phyloP scores from a whole-genome alignment of 257 asterid species.

The Penstemon newberryi region DNA sequence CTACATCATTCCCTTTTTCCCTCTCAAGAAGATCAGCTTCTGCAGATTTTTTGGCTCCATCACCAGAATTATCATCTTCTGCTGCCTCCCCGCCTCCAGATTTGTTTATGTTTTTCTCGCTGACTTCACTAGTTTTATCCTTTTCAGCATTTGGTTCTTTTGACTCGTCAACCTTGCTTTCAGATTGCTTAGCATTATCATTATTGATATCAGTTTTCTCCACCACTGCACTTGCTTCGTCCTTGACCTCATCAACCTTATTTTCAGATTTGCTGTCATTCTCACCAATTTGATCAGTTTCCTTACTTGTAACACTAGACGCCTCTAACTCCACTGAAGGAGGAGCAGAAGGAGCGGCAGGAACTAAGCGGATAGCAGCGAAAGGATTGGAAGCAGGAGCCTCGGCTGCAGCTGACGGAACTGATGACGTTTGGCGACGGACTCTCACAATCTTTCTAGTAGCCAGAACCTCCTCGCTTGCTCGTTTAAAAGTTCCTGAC shows the following conservation, averaged over 20 bases:
- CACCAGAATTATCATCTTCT: conserved; percentile 31
- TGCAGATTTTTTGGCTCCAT: conserved; percentile 34
- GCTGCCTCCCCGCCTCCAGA: conserved; percentile 35
- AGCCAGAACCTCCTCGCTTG: conserved; percentile 86
- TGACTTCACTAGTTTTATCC: conserved; percentile 26
- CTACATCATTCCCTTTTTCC: background rate
- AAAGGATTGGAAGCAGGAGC: conserved; percentile 71
- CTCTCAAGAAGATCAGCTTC: conserved; percentile 27
- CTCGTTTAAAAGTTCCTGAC: conserved; percentile 79
- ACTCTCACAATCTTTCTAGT: conserved; percentile 83
- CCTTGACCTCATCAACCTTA: conserved; percentile 36
- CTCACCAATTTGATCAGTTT: conserved; percentile 32
- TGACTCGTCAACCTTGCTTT: conserved; percentile 33
- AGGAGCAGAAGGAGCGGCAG: conserved; percentile 40
- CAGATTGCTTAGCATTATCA: conserved; percentile 29
- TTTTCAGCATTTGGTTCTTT: conserved; percentile 29
- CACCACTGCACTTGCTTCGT: conserved; percentile 27
- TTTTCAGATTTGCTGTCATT: conserved; percentile 35
- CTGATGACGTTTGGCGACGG: conserved; percentile 58
- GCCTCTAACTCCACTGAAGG: conserved; percentile 28
- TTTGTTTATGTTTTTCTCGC: conserved; percentile 19
- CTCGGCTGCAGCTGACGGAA: conserved; percentile 44
- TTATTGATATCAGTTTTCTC: conserved; percentile 33
- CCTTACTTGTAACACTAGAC: conserved; percentile 30
- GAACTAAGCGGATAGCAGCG: conserved; percentile 61